Conservation (phyloP, 345 rosid genomes). For the Sisymbrium irio region DNA sequence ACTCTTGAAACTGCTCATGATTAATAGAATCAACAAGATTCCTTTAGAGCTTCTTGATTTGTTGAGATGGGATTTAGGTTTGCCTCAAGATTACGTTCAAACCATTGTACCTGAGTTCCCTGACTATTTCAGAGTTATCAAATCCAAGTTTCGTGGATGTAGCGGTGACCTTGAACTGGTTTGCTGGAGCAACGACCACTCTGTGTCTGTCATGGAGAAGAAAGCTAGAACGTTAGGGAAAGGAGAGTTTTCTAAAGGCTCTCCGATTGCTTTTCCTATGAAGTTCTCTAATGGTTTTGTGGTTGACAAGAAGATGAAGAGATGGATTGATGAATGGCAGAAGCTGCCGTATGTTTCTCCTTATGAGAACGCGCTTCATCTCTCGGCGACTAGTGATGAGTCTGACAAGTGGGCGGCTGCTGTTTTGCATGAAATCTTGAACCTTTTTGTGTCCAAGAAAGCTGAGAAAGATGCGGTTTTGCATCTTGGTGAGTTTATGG, state of each 20-base stretch:
- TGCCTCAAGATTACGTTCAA: slow-evolving; percentile 55
- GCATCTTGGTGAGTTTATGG: slow-evolving; percentile 64
- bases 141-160: slow-evolving; percentile 13
- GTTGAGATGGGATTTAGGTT: slow-evolving; percentile 82
- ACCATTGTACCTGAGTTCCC: slow-evolving; percentile 73
- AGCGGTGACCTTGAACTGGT: slow-evolving; percentile 63
- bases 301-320: slow-evolving; percentile 75
- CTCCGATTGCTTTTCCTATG: slow-evolving; percentile 54
- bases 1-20: slow-evolving; percentile 74
- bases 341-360: slow-evolving; percentile 84
- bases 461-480: slow-evolving; percentile 59
- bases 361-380: slow-evolving; percentile 58
- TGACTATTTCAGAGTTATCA: slow-evolving; percentile 63
- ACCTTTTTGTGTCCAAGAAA: slow-evolving; percentile 74
- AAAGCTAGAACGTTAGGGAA: slow-evolving; percentile 35
- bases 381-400: slow-evolving; percentile 60
- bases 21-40: slow-evolving; percentile 52
- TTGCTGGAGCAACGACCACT: slow-evolving; percentile 71
- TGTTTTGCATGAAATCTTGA: slow-evolving; percentile 73
- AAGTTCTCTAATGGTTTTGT: slow-evolving; percentile 60
- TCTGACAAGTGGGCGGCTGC: slow-evolving; percentile 78
- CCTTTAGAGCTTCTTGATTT: slow-evolving; percentile 56
- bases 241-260: slow-evolving; percentile 41
- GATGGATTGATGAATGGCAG: slow-evolving; percentile 79
- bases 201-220: slow-evolving; percentile 63